A percentile compares a stretch with the other conserved stretches of the same genome.
phyloP scores from a whole-genome alignment of 2,329 filamentous ascomycete genomes.

The Eutypella sp. region DNA sequence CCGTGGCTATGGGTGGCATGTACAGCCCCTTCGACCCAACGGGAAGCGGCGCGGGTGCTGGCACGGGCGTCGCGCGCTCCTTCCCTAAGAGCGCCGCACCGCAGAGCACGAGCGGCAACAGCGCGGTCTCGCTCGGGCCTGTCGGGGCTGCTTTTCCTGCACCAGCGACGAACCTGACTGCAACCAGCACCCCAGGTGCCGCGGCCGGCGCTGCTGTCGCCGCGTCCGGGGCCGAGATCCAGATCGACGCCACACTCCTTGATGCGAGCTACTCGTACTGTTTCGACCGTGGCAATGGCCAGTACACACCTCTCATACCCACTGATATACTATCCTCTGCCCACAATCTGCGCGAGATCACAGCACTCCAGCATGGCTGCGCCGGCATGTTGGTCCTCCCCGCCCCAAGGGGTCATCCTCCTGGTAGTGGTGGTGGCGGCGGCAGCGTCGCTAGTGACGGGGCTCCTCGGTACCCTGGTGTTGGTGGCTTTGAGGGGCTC shows the following conservation, averaged over 20 bases:
- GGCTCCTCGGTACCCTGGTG: background rate
- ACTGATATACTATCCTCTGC: slow-evolving; percentile 48
- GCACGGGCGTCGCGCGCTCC: background rate
- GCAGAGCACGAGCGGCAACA: too few relatives aligned
- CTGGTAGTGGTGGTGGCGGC: slow-evolving; percentile 32
- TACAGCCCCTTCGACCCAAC: slow-evolving; percentile 16
- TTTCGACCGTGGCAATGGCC: slow-evolving; percentile 47
- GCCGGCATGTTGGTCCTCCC: slow-evolving; percentile 45
- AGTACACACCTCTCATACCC: slow-evolving; percentile 49
- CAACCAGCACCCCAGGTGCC: too few relatives aligned
- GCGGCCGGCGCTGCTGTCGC: too few relatives aligned
- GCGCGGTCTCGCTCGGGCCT: too few relatives aligned
- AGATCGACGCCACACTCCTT: slow-evolving; percentile 21
- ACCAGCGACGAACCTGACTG: background rate
- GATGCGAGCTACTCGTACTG: slow-evolving; percentile 42
- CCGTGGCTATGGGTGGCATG: slow-evolving; percentile 2
- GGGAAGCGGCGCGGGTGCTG: slow-evolving; percentile 1
- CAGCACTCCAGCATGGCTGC: slow-evolving; percentile 32
- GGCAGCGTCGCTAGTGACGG: background rate
- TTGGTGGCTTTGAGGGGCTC: slow-evolving; percentile 19
- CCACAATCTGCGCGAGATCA: slow-evolving; percentile 42
- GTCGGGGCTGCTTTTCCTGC: background rate
- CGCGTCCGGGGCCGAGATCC: too few relatives aligned
- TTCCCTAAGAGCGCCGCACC: background rate
- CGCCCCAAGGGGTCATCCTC: slow-evolving; percentile 31